Evolutionary conservation across 1,284 basidiomycete genomes (phyloP).

Genomic region (Anthracocystis walkeri): DNA sequence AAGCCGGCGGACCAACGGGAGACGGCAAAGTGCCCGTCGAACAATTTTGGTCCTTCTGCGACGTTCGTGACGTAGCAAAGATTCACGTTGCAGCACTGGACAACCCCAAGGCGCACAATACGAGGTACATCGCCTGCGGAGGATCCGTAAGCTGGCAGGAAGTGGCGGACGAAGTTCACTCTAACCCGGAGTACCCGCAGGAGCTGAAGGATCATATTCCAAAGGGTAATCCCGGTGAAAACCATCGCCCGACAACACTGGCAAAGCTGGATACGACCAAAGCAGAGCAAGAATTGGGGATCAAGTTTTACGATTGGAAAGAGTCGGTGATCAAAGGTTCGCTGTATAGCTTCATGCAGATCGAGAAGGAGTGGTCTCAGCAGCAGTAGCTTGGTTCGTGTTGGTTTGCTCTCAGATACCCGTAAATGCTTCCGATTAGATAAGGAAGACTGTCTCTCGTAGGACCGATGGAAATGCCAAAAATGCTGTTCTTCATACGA

Average conservation of each 20-base stretch:
- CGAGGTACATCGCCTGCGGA: constrained; percentile 34
- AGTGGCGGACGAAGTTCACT: constrained; percentile 45
- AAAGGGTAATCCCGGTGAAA: constrained; percentile 26
- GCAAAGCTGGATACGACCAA: constrained; percentile 34
- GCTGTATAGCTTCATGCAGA: constrained; percentile 43
- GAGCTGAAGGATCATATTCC: constrained; percentile 43
- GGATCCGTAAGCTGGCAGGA: constrained; percentile 41
- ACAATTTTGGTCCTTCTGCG: constrained; percentile 38
- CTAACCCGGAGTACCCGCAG: constrained; percentile 41
- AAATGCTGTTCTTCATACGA: neutral
- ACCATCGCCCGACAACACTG: constrained; percentile 25
- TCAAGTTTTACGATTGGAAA: constrained; percentile 49
- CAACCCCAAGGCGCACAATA: constrained; percentile 26
- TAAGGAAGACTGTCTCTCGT: neutral
- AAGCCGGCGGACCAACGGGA: constrained; percentile 36
- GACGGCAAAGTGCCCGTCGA: constrained; percentile 41
- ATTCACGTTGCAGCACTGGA: constrained; percentile 44
- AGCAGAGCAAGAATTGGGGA: constrained; percentile 33
- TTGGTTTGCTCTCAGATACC: constrained; percentile 10
- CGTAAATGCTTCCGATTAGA: constrained; percentile 6
- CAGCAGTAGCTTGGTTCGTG: neutral
- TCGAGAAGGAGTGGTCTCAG: constrained; percentile 45
- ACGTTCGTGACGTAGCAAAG: constrained; percentile 46
- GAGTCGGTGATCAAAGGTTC: constrained; percentile 48
- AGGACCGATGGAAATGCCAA: neutral